These are phyloP conservation scores for Exophiala aquamarina DNA, from an alignment of 2,329 filamentous ascomycete genomes.

Conservation along the genomic window DNA sequence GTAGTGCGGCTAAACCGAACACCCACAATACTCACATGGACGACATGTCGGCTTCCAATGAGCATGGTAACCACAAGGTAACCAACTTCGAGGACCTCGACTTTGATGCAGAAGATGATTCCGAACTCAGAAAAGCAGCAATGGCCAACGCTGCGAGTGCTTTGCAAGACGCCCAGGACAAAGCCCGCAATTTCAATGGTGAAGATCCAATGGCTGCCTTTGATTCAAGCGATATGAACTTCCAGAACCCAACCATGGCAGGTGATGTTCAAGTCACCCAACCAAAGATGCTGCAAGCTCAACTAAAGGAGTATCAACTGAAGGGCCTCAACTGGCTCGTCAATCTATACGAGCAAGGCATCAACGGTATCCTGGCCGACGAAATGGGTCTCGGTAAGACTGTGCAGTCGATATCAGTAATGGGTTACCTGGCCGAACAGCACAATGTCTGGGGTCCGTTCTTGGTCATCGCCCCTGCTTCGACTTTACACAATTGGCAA, in stretches of 20 bases:
- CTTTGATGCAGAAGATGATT: conserved; percentile 93
- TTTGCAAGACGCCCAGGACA: conserved; percentile 89
- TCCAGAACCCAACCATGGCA: conserved; percentile 95
- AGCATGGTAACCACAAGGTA: conserved; percentile 63
- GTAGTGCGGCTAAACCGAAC: conserved; percentile 32
- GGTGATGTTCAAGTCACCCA: conserved; percentile 93
- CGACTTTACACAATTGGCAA: conserved; percentile 98
- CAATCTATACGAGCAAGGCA: conserved; percentile 98
- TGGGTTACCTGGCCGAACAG: conserved; percentile 96
- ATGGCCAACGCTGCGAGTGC: conserved; percentile 96
- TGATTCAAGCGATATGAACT: conserved; percentile 98
- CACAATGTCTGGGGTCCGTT: conserved; percentile 99
- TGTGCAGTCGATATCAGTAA: conserved; percentile 97
- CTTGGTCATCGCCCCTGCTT: conserved; percentile 92
- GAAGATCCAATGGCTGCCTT: conserved; percentile 68
- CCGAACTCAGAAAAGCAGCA: conserved; percentile 74
- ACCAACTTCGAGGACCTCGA: conserved; percentile 93
- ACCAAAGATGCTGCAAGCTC: conserved; percentile 86
- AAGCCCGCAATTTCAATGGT: conserved; percentile 86
- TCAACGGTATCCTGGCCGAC: conserved; percentile 97
- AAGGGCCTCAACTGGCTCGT: conserved; percentile 99
- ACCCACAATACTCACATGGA: conserved; percentile 49
- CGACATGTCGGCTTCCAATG: conserved; percentile 48
- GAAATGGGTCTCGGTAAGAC: conserved; percentile 99
- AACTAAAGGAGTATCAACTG: conserved; percentile 97